Evolutionary conservation across 2,329 filamentous ascomycete species (phyloP).

Genomic region (Verticillium tricorpus): DNA sequence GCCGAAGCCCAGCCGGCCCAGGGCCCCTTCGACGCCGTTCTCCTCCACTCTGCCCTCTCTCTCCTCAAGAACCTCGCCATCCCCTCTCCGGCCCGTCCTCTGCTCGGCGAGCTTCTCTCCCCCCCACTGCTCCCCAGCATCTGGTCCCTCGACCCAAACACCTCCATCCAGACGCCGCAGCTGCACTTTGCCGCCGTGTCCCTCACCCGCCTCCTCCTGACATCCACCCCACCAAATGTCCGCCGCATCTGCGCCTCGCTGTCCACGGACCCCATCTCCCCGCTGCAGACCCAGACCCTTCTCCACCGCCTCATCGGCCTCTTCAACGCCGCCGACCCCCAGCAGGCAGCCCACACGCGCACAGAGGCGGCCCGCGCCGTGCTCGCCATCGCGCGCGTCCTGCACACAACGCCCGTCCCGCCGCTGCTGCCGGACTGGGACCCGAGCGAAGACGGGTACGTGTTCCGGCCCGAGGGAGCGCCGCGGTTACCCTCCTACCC

Average conservation of each 20-base stretch:
- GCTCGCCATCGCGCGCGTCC: conserved; percentile 47
- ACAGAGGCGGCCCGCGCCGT: conserved; percentile 55
- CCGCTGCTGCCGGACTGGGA: conserved; percentile 29
- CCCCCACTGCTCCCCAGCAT: conserved; percentile 44
- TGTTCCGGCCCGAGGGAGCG: conserved; percentile 8
- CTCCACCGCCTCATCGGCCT: conserved; percentile 31
- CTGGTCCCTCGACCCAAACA: conserved; percentile 45
- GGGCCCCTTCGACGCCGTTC: conserved; percentile 36
- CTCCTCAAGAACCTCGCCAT: conserved; percentile 64
- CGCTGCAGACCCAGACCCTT: conserved; percentile 15
- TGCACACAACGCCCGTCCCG: conserved; percentile 37
- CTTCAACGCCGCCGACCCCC: conserved; percentile 32
- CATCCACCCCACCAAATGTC: conserved; percentile 49
- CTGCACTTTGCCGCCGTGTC: conserved; percentile 58
- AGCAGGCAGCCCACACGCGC: conserved; percentile 42
- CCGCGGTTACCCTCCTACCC: conserved; percentile 3
- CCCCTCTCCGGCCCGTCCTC: conserved; percentile 47
- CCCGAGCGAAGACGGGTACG: conserved; percentile 18
- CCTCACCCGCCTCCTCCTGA: conserved; percentile 51
- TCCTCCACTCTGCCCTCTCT: conserved; percentile 52
- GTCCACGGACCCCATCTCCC: conserved; percentile 20
- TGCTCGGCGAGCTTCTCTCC: conserved; percentile 41
- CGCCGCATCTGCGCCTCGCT: conserved; percentile 39
- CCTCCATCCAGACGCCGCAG: conserved; percentile 37
- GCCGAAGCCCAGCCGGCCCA: conserved; percentile 9